Evolutionary conservation across 306 rosid genomes (phyloP), one percentile per base, ranked within the genome.

Genomic region (Cucumis melo): DNA sequence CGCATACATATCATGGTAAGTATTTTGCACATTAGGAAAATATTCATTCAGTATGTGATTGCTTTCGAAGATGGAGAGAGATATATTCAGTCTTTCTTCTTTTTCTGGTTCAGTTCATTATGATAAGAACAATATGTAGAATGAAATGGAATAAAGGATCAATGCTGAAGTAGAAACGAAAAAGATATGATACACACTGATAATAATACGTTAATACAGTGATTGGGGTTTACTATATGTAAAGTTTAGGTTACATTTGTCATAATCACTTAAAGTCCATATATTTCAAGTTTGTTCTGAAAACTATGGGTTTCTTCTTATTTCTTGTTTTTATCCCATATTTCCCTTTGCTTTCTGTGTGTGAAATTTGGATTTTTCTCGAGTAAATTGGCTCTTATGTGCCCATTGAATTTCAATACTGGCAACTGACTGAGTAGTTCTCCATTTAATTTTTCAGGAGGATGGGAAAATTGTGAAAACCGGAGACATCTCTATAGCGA

Each of bases 1-100:
- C 72, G 80, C 72, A 88, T 94, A 58, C 98, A 94, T 85, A 79
- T 94, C 72, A 90, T 94, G 96, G 98, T 94, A 85, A 85, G 87
- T 83, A 66, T 48, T 41, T 75, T 23, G 36, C 21, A 42, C 74
- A 16, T 61, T 84, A 74, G 83, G 72, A 32, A 68, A 76, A 63
- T 75, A 77, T 21, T 67, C 55, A 39, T 20, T 23, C 36, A 46
- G 15, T 70, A 39, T 65, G 29, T 65, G 29, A 48, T 42, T 67
- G n/a, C 42, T 41, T 41, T 20, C 7, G 74, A 41, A 41, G 54
- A 20, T 67, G 32, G 32, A 19, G 12, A 27, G 32, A 41, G 19
- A 67, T 39, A 38, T 10, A 12, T 41, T 9, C 46, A 5, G 3
- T 20, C n/a, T 66, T 19, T 65, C 51, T n/a, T 36, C 53, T 19